Evolutionary conservation across 352 stramenopile genomes (phyloP), one percentile per base, ranked within the genome.

Genomic region (Pythium phragmiticola): DNA sequence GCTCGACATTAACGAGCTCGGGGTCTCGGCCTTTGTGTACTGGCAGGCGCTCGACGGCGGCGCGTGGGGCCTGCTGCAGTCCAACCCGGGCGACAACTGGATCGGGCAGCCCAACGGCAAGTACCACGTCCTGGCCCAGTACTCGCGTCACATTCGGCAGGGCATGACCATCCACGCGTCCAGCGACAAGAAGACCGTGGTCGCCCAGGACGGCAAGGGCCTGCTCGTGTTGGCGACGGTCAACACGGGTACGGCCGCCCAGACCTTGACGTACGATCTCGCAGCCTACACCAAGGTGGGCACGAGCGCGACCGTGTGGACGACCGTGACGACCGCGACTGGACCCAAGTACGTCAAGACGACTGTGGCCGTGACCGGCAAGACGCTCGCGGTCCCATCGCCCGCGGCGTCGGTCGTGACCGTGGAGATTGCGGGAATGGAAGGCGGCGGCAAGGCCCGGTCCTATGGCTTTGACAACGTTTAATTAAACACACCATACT

Each of bases 21-120:
- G 74, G 11, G 75, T 83, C 26, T 78, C 71, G 12, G 79, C 73
- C 4, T 88, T 88, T 51, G 77, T 88, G 50, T 88, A 88, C 65
- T 88, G 79, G 79, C 75, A 88, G 53, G 68, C 60, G 9, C 65
- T 86, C n/a, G 75, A 88, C 48, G 72, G 73, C 33, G 77, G 71
- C 12, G 75, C 66, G n/a, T 88, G 79, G 77, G 79, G 77, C 0
- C 65, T 86, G 11, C 66, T 88, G 28, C 68, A 86, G 48, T 78
- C 79, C 16, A 69, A 69, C 49, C 73, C 66, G 3, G 63, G 51
- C 5, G 68, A 84, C 46, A 70, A 70, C 28, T 76, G 55, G 49
- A 78, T 88, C 43, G 68, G 63, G 36, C 47, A 49, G 6, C 57
- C 72, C 16, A 86, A 83, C 49, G 41, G 61, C 6, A 88, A 88